Base-by-base conservation (phyloP, 202 grass and related monocot species). In the Carex sylvatica region DNA sequence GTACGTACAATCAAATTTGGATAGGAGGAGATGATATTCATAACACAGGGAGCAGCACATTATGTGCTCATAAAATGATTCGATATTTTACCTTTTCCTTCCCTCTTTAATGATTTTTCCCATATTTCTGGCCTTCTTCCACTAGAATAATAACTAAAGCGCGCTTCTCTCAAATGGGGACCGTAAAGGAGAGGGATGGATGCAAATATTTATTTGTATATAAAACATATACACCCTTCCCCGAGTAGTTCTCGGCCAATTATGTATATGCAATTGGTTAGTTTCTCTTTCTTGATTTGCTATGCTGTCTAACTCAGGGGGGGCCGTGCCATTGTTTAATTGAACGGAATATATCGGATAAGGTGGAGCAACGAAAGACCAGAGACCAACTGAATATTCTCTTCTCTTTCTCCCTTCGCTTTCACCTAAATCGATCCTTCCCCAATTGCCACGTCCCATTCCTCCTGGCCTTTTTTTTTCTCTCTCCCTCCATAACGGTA, bases 371-470 rank as follows among this genome's bases (percentile, higher is more conserved):
- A 6, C 24, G 2, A 55, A 19, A 46, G n/a, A 44, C 42, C 42
- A 8, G 66, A 47, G 52, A 77, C 73, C 52, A 77, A 28, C 30
- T 77, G 52, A 77, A 77, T 59, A 77, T 59, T 77, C 74, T 77
- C 74, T 7, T 59, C 52, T 58, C 24, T 30, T 10, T 71, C 42
- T 74, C 51, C 35, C 6, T 15, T 77, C 52, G 26, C 16, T 59
- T 59, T 77, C 52, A 1, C 7, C 28, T 77, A 13, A 77, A 77
- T 77, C 28, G 24, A 77, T 77, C 74, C 52, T 59, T 59, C 53
- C 16, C 53, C 74, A 77, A 3, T 77, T 77, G 74, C 74, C 74
- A 77, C 74, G 28, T 77, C 74, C 74, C 74, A 77, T 77, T 58
- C 73, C 26, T 55, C 52, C 58, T 35, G 4, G 33, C 2, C n/a